Conservation (phyloP, 306 rosid genomes). For the Dalbergia cochinchinensis region DNA sequence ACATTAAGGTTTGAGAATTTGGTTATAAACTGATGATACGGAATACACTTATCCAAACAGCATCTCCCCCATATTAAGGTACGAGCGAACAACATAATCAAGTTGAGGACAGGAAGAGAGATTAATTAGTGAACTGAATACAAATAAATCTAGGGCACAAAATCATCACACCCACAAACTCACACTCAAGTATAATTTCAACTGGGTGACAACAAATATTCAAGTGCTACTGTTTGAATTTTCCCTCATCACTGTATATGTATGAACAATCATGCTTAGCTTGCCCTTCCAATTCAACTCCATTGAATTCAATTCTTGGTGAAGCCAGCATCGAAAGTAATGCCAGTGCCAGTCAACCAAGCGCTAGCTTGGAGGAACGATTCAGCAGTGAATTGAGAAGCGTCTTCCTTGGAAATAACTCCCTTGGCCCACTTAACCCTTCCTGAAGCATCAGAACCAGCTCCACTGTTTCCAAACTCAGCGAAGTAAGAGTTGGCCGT, state of each 20-base stretch:
- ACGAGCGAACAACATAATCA: not conserved
- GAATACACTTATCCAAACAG: too few species aligned
- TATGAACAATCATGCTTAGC: too few species aligned
- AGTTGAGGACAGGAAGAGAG: not conserved
- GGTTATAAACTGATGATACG: too few species aligned
- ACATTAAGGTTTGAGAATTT: too few species aligned
- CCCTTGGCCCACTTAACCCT: slow-evolving; percentile 59
- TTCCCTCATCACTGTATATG: too few species aligned
- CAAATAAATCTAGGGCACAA: too few species aligned
- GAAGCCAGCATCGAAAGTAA: slow-evolving; percentile 26
- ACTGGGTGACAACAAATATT: too few species aligned
- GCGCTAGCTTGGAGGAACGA: slow-evolving; percentile 31
- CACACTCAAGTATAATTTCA: too few species aligned
- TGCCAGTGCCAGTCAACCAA: slow-evolving; percentile 46
- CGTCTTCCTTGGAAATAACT: slow-evolving; percentile 46
- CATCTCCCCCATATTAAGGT: not conserved
- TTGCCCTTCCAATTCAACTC: not conserved
- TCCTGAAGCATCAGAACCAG: slow-evolving; percentile 45
- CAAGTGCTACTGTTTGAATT: too few species aligned
- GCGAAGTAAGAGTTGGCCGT: slow-evolving; percentile 49
- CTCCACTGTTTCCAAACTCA: slow-evolving; percentile 64
- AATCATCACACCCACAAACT: too few species aligned
- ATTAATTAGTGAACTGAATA: too few species aligned
- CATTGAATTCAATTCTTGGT: slow-evolving; percentile 12
- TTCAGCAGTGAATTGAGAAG: slow-evolving; percentile 46